Conservation (phyloP, 2,329 filamentous ascomycete species). For the Penicillium glabrum region DNA sequence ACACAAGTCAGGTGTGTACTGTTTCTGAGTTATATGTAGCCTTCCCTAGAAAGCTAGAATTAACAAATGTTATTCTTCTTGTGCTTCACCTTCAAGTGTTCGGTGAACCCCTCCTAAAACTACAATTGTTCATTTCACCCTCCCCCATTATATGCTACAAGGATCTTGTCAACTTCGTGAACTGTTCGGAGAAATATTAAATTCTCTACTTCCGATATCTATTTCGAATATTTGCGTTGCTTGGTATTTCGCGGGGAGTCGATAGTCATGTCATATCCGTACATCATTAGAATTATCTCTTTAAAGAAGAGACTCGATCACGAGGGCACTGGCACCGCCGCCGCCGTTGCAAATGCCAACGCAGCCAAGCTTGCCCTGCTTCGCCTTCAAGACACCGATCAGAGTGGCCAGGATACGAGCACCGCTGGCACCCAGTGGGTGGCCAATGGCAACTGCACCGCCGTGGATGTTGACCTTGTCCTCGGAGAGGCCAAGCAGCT, state of each 20-base stretch:
- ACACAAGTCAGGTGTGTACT: background rate
- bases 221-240: background rate
- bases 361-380: slow-evolving; percentile 89
- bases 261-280: slow-evolving; percentile 23
- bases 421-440: slow-evolving; percentile 90
- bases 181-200: background rate
- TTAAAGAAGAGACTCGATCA: slow-evolving; percentile 67
- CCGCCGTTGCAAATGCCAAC: slow-evolving; percentile 98
- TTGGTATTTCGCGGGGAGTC: slow-evolving; percentile 1
- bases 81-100: background rate
- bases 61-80: background rate
- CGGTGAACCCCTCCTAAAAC: background rate
- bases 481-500: slow-evolving; percentile 74
- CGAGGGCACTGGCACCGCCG: slow-evolving; percentile 88
- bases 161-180: background rate
- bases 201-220: background rate
- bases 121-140: background rate
- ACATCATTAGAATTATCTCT: slow-evolving; percentile 15
- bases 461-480: slow-evolving; percentile 95
- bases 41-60: background rate
- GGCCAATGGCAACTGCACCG: slow-evolving; percentile 91
- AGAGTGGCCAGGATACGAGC: slow-evolving; percentile 91
- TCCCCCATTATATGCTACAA: background rate
- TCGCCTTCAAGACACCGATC: slow-evolving; percentile 82
- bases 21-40: background rate